Conservation (phyloP, 176 grass and related monocot genomes). For the Phyllostachys edulis region DNA sequence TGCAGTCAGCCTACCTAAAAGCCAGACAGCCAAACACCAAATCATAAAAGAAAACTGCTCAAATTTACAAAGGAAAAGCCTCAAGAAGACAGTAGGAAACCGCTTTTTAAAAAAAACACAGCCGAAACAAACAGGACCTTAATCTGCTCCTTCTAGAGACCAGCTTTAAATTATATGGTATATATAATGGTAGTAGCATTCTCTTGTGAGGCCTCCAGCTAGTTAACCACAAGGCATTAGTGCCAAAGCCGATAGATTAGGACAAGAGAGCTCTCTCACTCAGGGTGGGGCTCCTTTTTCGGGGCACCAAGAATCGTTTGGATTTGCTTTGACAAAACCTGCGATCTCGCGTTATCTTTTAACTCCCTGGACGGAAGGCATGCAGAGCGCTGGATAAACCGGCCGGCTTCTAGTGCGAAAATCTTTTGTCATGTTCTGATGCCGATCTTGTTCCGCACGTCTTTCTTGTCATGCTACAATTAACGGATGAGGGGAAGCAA, state of each 20-base stretch:
- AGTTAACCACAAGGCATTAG: constrained; percentile 22
- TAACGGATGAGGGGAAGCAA: background rate
- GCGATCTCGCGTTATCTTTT: constrained; percentile 3
- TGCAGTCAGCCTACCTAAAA: no score
- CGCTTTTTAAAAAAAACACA: no score
- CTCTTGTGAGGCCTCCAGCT: constrained; percentile 9
- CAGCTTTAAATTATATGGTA: constrained; percentile 11
- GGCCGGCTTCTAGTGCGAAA: constrained; percentile 1
- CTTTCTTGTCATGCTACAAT: constrained; percentile 13
- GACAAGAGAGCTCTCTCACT: background rate
- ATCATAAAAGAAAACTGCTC: no score
- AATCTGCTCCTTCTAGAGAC: constrained; percentile 33
- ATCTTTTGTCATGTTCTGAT: constrained; percentile 35
- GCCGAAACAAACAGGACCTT: no score
- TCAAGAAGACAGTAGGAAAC: no score
- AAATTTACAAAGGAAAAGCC: no score
- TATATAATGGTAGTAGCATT: constrained; percentile 1
- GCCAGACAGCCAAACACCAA: no score
- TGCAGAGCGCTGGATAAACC: background rate
- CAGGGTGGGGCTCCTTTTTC: background rate
- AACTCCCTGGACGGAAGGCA: background rate
- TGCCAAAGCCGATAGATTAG: constrained; percentile 3
- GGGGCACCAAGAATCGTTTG: constrained; percentile 6
- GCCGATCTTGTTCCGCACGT: constrained; percentile 38
- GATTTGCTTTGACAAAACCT: constrained; percentile 26